Base-by-base conservation (phyloP, 441 rosid genomes). In the Croton setiger region DNA sequence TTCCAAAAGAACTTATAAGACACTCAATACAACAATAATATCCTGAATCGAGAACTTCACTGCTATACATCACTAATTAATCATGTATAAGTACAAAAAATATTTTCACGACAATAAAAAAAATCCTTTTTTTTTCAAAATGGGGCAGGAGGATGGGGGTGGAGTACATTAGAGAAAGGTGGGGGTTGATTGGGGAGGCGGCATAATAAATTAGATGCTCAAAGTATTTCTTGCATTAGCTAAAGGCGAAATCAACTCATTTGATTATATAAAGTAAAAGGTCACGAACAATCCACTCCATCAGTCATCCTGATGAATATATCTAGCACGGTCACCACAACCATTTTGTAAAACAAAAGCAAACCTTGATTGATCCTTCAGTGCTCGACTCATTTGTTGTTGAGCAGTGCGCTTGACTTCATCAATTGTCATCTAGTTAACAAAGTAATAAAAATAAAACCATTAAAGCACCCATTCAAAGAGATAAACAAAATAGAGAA, bases 351-450 rank as follows among this genome's bases (percentile, higher is more conserved):
- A 20, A 49, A 51, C 8, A n/a, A 67, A 71, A 74, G 59, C 67
- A 70, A 68, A 96, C 99, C 99, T 90, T 67, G 94, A 70, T 63
- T 90, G 97, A 87, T 96, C 90, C 84, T 89, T 96, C 83, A 96
- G 78, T 41, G 98, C 99, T 77, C 78, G 88, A 80, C 82, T 86
- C 80, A 96, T 92, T 80, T 91, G 97, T 75, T 93, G 87, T 78
- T 91, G 99, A 74, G 99, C 99, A 82, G 88, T 87, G 66, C 98
- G 98, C 87, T 84, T 93, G 39, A 93, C 98, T 78, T 77, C 99
- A 85, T 96, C 93, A 80, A 93, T 91, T 51, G 99, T 96, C 93
- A 89, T 93, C 99, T 96, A 79, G 72, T 43, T 71, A 71, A 48
- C 63, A 73, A 72, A 65, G 61, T 0, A 20, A 71, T 5, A 15